Conservation (phyloP, 805 yeast species). For the Kluyveromyces wickerhamii region DNA sequence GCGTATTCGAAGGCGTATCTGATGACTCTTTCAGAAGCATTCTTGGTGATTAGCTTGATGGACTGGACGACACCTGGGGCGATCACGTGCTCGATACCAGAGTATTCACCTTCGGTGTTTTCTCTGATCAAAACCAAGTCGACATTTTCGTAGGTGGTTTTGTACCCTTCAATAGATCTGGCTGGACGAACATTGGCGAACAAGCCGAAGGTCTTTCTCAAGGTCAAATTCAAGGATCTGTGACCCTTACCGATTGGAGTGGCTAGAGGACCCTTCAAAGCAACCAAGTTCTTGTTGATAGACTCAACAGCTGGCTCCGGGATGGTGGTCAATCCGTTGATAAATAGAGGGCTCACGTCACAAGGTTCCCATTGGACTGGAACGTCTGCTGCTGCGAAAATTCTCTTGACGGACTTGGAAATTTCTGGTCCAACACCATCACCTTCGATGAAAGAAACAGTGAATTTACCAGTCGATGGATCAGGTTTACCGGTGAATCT, state of each 20-base stretch:
- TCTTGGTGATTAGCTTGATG: slow-evolving; percentile 91
- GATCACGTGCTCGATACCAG: slow-evolving; percentile 97
- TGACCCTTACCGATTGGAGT: slow-evolving; percentile 99
- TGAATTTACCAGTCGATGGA: slow-evolving; percentile 69
- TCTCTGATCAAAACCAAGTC: slow-evolving; percentile 96
- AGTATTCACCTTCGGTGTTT: slow-evolving; percentile 99
- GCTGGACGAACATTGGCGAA: slow-evolving; percentile 98
- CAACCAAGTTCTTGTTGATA: slow-evolving; percentile 87
- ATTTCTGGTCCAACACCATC: slow-evolving; percentile 98
- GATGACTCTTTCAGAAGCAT: slow-evolving; percentile 93
- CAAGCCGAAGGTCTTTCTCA: slow-evolving; percentile 92
- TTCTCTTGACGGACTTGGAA: slow-evolving; percentile 86
- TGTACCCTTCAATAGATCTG: slow-evolving; percentile 84
- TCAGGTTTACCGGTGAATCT: slow-evolving; percentile 28
- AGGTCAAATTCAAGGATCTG: slow-evolving; percentile 91
- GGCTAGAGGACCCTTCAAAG: slow-evolving; percentile 96
- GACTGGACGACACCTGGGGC: slow-evolving; percentile 98
- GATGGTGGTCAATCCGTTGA: slow-evolving; percentile 87
- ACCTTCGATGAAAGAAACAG: slow-evolving; percentile 95
- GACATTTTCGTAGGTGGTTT: slow-evolving; percentile 74
- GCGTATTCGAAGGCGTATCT: slow-evolving; percentile 98
- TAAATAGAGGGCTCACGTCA: slow-evolving; percentile 88
- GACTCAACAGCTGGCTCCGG: slow-evolving; percentile 90
- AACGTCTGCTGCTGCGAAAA: slow-evolving; percentile 87
- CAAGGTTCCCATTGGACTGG: slow-evolving; percentile 97